phyloP scores from a whole-genome alignment of 2,329 filamentous ascomycete species.

The Helotiales sp. region DNA sequence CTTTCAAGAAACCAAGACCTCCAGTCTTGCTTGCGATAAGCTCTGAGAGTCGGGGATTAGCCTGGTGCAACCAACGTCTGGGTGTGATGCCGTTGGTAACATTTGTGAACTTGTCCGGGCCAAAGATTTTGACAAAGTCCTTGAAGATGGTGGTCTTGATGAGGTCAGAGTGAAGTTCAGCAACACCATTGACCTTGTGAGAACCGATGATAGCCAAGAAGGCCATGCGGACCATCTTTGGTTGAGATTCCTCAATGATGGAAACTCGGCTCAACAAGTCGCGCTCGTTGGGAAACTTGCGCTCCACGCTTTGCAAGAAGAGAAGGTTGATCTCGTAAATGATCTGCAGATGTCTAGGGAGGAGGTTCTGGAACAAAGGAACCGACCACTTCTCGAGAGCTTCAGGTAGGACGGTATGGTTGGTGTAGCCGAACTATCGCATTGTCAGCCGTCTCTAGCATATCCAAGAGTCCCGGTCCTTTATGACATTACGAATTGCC shows the following conservation, averaged over 20 bases:
- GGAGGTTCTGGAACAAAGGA: conserved; percentile 83
- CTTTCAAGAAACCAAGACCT: conserved; percentile 81
- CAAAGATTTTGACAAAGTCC: conserved; percentile 94
- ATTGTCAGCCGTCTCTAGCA: no score
- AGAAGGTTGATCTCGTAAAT: conserved; percentile 97
- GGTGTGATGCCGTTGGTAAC: conserved; percentile 98
- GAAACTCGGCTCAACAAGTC: conserved; percentile 87
- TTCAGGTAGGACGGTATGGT: conserved; percentile 96
- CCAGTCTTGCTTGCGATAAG: conserved; percentile 90
- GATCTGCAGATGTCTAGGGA: conserved; percentile 92
- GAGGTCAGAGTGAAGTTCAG: conserved; percentile 94
- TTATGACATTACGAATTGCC: no score
- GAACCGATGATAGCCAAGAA: conserved; percentile 93
- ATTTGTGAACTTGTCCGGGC: conserved; percentile 96
- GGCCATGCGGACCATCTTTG: conserved; percentile 98
- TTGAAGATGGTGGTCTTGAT: conserved; percentile 99
- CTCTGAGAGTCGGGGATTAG: conserved; percentile 88
- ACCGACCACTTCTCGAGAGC: conserved; percentile 99
- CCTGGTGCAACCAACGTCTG: conserved; percentile 94
- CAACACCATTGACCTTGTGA: conserved; percentile 98
- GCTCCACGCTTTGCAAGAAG: conserved; percentile 90
- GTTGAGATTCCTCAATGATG: conserved; percentile 94
- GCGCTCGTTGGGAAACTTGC: conserved; percentile 83
- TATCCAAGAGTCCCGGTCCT: no score
- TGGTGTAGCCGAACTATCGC: conserved; percentile 83